Base-by-base conservation (phyloP, 73 alveolate genomes). In the Blepharisma stoltei region DNA sequence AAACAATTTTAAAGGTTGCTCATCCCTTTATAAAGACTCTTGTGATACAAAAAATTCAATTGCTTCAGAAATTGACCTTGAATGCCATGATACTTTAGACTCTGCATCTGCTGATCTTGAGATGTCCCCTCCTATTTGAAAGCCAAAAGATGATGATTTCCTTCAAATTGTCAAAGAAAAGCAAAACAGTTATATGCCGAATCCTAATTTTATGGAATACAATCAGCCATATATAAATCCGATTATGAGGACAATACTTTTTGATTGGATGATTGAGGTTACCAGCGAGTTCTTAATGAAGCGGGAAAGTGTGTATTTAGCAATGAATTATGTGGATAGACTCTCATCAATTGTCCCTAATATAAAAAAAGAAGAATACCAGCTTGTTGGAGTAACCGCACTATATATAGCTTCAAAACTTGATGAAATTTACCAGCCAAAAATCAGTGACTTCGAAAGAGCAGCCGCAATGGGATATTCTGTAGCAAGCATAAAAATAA, bases 201-300 rank as follows among this genome's bases (percentile, higher is more conserved):
- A 32, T 32, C 41, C 41, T 32, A 32, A 32, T 3, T 32, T 32
- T 32, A 32, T 32, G 41, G 41, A 32, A 32, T 32, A 32, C 41
- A 32, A 32, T 32, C 41, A 32, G 41, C 41, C 41, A 32, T 32
- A 32, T 41, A 87, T 94, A 47, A 77, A 88, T 47, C 77, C 86
- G 54, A 83, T 70, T 38, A 94, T 92, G 95, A 84, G 99, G 54
- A 73, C 90, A 48, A 85, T 94, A 9, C 86, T 94, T 66, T 54
- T 92, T 21, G 99, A 94, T 78, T 94, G 99, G 99, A 88, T 94
- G 88, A 92, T 88, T 93, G 99, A 94, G 79, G 99, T 94, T 37
- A 88, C 95, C 32, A 86, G 81, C 53, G 97, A 94, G 80, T 92
- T 94, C 55, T 87, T 88, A 6, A 86, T 94, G 54, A 82, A 82